These are phyloP conservation scores for Cytidiella melzeri DNA, from an alignment of 768 basidiomycete genomes.

Conservation along the genomic window DNA sequence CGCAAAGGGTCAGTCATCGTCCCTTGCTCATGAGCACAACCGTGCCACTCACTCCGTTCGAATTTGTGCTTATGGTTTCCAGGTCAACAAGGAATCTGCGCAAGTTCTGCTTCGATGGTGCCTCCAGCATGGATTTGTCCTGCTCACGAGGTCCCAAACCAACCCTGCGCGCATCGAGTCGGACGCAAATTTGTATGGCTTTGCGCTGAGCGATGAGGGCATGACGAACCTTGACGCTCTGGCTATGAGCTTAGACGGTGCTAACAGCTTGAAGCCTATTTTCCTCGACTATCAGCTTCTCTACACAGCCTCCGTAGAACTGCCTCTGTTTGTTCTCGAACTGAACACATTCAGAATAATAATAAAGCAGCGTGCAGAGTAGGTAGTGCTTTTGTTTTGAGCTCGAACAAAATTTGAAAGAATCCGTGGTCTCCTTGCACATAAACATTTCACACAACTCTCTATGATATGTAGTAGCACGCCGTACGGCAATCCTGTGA, in stretches of 20 bases:
- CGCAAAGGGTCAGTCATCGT: constrained; percentile 50
- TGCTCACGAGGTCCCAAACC: constrained; percentile 79
- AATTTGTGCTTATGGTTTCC: too few species aligned
- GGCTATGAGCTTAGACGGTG: constrained; percentile 68
- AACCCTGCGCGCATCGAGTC: constrained; percentile 63
- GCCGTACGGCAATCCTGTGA: background rate
- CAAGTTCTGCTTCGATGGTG: constrained; percentile 91
- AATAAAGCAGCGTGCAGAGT: background rate
- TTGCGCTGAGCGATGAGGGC: constrained; percentile 60
- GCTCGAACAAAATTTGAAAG: background rate
- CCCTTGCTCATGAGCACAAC: background rate
- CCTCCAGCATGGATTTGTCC: constrained; percentile 72
- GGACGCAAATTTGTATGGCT: constrained; percentile 73
- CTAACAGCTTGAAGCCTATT: constrained; percentile 82
- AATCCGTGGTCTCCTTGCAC: background rate
- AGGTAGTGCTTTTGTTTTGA: background rate
- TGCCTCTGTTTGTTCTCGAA: background rate
- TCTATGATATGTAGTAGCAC: too few species aligned
- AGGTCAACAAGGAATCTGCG: constrained; percentile 59
- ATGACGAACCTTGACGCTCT: constrained; percentile 60
- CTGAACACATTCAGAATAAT: background rate
- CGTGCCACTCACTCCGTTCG: background rate
- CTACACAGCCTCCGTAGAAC: background rate
- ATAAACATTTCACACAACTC: background rate
- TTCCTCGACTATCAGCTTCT: constrained; percentile 26